Evolutionary conservation across 2,329 filamentous ascomycete species (phyloP).

Genomic region (Colletotrichum sp.): DNA sequence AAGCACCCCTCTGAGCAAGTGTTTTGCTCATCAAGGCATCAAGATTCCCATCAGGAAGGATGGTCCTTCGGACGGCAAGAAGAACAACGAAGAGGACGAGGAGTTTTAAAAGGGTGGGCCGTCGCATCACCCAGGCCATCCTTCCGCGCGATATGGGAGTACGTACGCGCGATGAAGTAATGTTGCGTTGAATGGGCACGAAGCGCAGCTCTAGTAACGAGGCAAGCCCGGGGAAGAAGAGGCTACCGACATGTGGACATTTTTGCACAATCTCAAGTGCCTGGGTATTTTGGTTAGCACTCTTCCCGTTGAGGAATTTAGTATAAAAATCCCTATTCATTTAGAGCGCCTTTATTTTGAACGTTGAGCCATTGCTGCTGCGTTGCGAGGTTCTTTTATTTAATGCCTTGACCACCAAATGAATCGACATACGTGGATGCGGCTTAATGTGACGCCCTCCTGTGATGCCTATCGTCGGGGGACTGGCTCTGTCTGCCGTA

Average conservation of each 20-base stretch:
- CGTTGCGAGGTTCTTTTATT: neutral
- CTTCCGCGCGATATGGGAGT: neutral
- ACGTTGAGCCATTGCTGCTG: neutral
- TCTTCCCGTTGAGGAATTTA: neutral
- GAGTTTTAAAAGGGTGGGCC: conserved; percentile 23
- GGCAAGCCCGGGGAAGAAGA: neutral
- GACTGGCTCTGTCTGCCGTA: neutral
- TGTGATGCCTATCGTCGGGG: neutral
- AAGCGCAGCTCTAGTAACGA: neutral
- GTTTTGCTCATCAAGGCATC: conserved; percentile 91
- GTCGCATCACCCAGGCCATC: neutral
- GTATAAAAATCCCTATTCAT: neutral
- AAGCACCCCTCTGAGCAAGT: conserved; percentile 88
- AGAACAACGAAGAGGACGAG: conserved; percentile 60
- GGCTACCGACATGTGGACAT: neutral
- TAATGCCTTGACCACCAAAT: neutral
- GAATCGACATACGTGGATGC: neutral
- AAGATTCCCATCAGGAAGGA: conserved; percentile 97
- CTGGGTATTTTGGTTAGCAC: neutral
- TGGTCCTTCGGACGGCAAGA: conserved; percentile 49
- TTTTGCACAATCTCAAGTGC: neutral
- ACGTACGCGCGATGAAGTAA: neutral
- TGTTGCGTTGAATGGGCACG: neutral
- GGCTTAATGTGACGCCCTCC: neutral
- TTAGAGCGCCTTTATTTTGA: neutral